Base-by-base conservation (phyloP, 2,329 filamentous ascomycete species). In the Nigrospora sphaerica region DNA sequence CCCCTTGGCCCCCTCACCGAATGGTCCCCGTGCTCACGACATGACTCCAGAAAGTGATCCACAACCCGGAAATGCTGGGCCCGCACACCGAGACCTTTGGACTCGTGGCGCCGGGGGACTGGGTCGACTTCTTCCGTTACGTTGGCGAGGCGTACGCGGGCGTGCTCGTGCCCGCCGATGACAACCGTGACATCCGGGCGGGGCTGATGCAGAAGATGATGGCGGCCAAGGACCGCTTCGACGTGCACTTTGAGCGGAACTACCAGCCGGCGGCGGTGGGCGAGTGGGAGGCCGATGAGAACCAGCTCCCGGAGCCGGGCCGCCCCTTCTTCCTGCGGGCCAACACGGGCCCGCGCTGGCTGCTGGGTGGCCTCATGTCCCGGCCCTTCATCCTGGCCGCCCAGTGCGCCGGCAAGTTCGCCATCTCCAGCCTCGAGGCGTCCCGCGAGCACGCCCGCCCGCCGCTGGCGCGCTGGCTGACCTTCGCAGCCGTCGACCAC, bases 81-180 rank as follows among this genome's bases (percentile, higher is more conserved):
- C 67, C 73, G 0, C 73, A 80, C 50, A 75, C 75, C 2, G 78
- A 81, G 50, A 70, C 70, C 17, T 61, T 75, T 2, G 75, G 77
- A 13, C 59, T 81, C 4, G 73, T 81, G 28, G 73, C 74, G 0
- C 77, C 77, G 0, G 77, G 75, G 6, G 76, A 77, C 54, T 81
- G 77, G 78, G 65, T 78, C 28, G 76, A 81, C 52, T 81, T 81
- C 63, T 81, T 81, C 63, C 70, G 77, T 42, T 74, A 77, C 55
- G 70, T 81, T 9, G 70, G 69, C 28, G 77, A 81, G 57, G 64
- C 72, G 0, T 80, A 73, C 46, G 51, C 62, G 4, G 75, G 77
- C 1, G 53, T 73, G 1, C 51, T 79, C 16, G 68, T 75, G 14
- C 77, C 77, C 1, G 70, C 77, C 43, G 58, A 63, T 33, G 77